Base-by-base conservation (phyloP, 129 eudicot species). In the Arctium lappa region DNA sequence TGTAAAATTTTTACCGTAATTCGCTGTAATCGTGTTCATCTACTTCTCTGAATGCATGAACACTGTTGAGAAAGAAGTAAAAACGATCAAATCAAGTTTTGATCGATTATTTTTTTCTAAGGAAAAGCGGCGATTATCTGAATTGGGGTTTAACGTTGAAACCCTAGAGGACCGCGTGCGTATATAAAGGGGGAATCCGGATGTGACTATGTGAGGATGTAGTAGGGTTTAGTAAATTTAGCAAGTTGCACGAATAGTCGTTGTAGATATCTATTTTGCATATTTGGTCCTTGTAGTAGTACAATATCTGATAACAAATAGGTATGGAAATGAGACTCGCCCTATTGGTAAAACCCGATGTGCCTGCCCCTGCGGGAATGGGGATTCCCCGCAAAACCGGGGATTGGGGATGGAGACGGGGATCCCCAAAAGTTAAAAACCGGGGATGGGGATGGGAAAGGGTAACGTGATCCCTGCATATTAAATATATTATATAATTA, bases 171-270 rank as follows among this genome's bases (percentile, higher is more conserved):
- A 29, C 62, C 1, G 9, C n/a, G 73, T 69, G 38, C 6, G 27
- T 48, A 80, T 80, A 80, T 79, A 79, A 68, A 68, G 82, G 75
- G 75, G 30, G 27, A 60, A 36, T 10, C 0, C 11, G 8, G 62
- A 50, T 12, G 68, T 15, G 65, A 16, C 73, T n/a, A 8, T 39
- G 7, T 15, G 65, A 16, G 81, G 33, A 8, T 39, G 7, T 8
- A 5, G 4, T 44, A 31, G 75, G 44, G 76, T 48, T 80, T 50
- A 60, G 29, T 1, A 33, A 27, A 11, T 71, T 30, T 2, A 4
- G 77, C 1, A 80, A 50, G 69, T 40, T 42, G 2, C 70, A 80
- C 0, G 56, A 72, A 53, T 53, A 69, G 72, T 80, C 71, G 78
- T 37, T 53, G 40, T 18, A 36, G 34, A 50, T 80, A 27, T 36